Percentiles rank a stretch among this genome's conserved stretches.
Evolutionary conservation across 352 stramenopile species (phyloP).

Genomic region (Phytophthora kernoviae): DNA sequence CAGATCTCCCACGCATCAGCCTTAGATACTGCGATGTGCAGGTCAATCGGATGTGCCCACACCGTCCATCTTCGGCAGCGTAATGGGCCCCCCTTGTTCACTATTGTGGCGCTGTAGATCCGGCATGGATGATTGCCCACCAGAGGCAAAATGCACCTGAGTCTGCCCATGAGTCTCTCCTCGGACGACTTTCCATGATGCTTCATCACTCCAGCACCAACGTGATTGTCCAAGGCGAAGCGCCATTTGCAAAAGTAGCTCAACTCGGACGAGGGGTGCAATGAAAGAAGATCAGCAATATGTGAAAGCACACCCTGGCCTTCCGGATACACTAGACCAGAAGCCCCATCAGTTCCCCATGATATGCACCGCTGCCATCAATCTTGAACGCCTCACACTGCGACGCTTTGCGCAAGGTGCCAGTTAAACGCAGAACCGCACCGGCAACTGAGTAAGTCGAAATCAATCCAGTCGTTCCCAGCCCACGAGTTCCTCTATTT

Average conservation of each 20-base stretch:
- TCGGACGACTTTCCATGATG: conserved; percentile 45
- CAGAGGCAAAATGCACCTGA: conserved; percentile 23
- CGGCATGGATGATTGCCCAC: conserved; percentile 23
- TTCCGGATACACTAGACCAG: conserved; percentile 24
- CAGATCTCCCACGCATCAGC: conserved; percentile 29
- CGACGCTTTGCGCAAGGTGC: conserved; percentile 17
- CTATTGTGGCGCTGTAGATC: conserved; percentile 21
- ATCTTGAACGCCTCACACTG: neutral
- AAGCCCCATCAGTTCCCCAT: conserved; percentile 57
- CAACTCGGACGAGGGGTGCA: conserved; percentile 39
- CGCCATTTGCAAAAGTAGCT: conserved; percentile 68
- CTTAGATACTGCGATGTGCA: conserved; percentile 39
- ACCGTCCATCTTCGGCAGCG: conserved; percentile 44
- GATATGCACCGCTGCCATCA: conserved; percentile 50
- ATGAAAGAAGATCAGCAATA: conserved; percentile 44
- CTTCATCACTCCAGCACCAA: neutral
- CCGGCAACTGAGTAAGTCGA: too few relatives aligned
- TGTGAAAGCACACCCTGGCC: conserved; percentile 26
- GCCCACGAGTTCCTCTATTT: too few relatives aligned
- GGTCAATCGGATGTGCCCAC: conserved; percentile 59
- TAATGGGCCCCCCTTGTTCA: neutral
- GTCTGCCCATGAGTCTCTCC: conserved; percentile 50
- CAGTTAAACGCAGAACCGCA: too few relatives aligned
- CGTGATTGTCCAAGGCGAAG: conserved; percentile 17
- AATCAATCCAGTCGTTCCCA: too few relatives aligned